phyloP scores from a whole-genome alignment of 495 filamentous ascomycete species.

The Podospora comata region DNA sequence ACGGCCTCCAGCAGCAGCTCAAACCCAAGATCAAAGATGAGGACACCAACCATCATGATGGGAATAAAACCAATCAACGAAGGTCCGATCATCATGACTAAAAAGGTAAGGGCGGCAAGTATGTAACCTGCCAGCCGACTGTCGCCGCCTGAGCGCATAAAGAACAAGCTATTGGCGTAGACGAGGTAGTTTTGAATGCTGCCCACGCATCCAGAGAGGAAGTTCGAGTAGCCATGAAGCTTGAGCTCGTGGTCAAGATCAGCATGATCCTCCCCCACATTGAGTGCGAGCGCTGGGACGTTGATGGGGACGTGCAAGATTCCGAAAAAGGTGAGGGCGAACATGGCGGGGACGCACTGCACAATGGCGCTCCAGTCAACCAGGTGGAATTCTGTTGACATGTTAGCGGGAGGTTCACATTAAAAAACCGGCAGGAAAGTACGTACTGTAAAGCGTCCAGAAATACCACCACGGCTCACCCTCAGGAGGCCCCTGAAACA shows the following conservation, averaged over 20 bases:
- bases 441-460: slow-evolving; percentile 85
- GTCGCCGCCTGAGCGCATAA: slow-evolving; percentile 85
- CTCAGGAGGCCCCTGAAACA: slow-evolving; percentile 79
- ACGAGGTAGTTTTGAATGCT: slow-evolving; percentile 98
- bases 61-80: slow-evolving; percentile 89
- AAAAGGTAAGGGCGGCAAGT: slow-evolving; percentile 75
- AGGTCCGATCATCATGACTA: slow-evolving; percentile 79
- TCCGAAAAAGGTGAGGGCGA: slow-evolving; percentile 95
- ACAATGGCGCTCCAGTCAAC: slow-evolving; percentile 72
- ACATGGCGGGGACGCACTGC: slow-evolving; percentile 87
- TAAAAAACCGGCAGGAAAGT: too few relatives aligned
- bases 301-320: slow-evolving; percentile 97
- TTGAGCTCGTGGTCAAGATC: slow-evolving; percentile 89
- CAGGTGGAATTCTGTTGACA: slow-evolving; percentile 22
- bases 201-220: slow-evolving; percentile 76
- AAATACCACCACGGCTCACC: slow-evolving; percentile 96
- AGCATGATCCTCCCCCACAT: slow-evolving; percentile 84
- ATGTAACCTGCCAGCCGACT: slow-evolving; percentile 83
- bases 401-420: slow-evolving; percentile 3
- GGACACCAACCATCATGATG: slow-evolving; percentile 89
- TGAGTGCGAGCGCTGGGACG: slow-evolving; percentile 85
- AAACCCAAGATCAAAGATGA: slow-evolving; percentile 92
- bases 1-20: slow-evolving; percentile 85
- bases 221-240: slow-evolving; percentile 89
- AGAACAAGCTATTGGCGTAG: slow-evolving; percentile 93